These are phyloP conservation scores for Aspergillus piperis DNA, from an alignment of 2,329 filamentous ascomycete species.

Conservation along the genomic window DNA sequence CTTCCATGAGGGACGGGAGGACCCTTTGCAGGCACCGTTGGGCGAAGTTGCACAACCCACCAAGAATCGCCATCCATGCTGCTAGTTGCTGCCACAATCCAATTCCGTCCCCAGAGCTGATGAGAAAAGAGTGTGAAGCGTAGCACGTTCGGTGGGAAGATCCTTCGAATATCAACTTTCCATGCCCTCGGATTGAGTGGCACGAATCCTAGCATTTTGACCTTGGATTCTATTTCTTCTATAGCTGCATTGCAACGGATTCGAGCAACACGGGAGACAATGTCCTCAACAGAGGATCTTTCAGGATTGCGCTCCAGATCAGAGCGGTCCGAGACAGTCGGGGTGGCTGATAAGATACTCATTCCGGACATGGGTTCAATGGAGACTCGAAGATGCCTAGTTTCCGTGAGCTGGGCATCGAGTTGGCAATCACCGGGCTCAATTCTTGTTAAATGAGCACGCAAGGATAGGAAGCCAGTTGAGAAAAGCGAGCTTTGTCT, in stretches of 20 bases:
- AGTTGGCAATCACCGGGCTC: slow-evolving; percentile 70
- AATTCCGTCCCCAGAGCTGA: slow-evolving; percentile 69
- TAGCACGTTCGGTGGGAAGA: slow-evolving; percentile 65
- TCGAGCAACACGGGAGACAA: slow-evolving; percentile 40
- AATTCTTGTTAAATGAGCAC: slow-evolving; percentile 58
- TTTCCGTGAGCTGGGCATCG: slow-evolving; percentile 67
- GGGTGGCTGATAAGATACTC: slow-evolving; percentile 69
- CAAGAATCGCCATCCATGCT: slow-evolving; percentile 74
- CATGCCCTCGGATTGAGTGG: slow-evolving; percentile 38
- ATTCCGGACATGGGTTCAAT: slow-evolving; percentile 79
- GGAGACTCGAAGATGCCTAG: slow-evolving; percentile 61
- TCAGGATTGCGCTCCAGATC: slow-evolving; percentile 67
- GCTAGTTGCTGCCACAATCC: slow-evolving; percentile 71
- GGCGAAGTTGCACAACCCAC: slow-evolving; percentile 63
- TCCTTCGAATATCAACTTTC: slow-evolving; percentile 53
- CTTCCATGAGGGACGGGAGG: slow-evolving; percentile 14
- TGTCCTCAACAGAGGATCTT: slow-evolving; percentile 45
- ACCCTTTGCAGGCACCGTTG: slow-evolving; percentile 18
- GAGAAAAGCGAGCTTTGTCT: slow-evolving; percentile 62
- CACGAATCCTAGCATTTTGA: slow-evolving; percentile 42
- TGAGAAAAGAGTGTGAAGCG: slow-evolving; percentile 70
- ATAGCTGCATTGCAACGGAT: slow-evolving; percentile 43
- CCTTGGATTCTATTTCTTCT: slow-evolving; percentile 42
- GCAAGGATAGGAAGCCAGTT: slow-evolving; percentile 59
- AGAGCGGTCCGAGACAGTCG: slow-evolving; percentile 55